Percentiles rank a stretch among this genome's conserved stretches.
Evolutionary conservation across 2,329 filamentous ascomycete genomes (phyloP).

Genomic region (Ceratocystis papillata): DNA sequence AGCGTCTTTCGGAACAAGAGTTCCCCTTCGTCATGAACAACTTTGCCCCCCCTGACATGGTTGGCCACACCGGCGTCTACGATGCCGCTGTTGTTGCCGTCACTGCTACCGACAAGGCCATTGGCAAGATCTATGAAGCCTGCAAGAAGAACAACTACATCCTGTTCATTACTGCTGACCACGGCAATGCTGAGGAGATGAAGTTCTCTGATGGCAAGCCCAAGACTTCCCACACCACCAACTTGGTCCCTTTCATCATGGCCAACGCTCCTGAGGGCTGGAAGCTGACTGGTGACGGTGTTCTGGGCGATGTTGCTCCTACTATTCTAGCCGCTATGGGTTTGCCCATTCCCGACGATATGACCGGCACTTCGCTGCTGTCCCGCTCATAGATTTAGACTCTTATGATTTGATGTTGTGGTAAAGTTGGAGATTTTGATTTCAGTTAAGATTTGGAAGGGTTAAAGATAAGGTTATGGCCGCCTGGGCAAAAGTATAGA

Average conservation of each 20-base stretch:
- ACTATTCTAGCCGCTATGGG: slow-evolving; percentile 88
- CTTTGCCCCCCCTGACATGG: slow-evolving; percentile 98
- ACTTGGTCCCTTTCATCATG: slow-evolving; percentile 97
- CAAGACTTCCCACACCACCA: slow-evolving; percentile 96
- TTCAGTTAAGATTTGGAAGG: slow-evolving; percentile 12
- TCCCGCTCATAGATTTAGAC: slow-evolving; percentile 32
- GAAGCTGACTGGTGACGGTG: slow-evolving; percentile 75
- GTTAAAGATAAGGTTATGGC: slow-evolving; percentile 12
- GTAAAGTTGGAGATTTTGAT: not conserved
- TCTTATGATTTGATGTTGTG: not conserved
- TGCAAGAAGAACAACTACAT: slow-evolving; percentile 91
- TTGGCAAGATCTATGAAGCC: slow-evolving; percentile 80
- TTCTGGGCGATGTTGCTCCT: slow-evolving; percentile 96
- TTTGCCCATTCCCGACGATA: slow-evolving; percentile 76
- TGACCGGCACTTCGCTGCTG: slow-evolving; percentile 78
- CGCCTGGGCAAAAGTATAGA: slow-evolving; percentile 1
- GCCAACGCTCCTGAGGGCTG: slow-evolving; percentile 87
- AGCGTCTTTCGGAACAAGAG: slow-evolving; percentile 71
- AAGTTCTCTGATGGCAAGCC: slow-evolving; percentile 89
- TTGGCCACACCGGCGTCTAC: slow-evolving; percentile 96
- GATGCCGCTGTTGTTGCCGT: slow-evolving; percentile 81
- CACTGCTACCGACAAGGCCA: slow-evolving; percentile 82
- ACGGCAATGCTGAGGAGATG: slow-evolving; percentile 99
- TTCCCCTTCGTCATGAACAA: slow-evolving; percentile 99
- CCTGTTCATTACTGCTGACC: slow-evolving; percentile 90